These are phyloP conservation scores for Ceratobasidium sp. DNA, from an alignment of 1,284 basidiomycete genomes.

Conservation along the genomic window DNA sequence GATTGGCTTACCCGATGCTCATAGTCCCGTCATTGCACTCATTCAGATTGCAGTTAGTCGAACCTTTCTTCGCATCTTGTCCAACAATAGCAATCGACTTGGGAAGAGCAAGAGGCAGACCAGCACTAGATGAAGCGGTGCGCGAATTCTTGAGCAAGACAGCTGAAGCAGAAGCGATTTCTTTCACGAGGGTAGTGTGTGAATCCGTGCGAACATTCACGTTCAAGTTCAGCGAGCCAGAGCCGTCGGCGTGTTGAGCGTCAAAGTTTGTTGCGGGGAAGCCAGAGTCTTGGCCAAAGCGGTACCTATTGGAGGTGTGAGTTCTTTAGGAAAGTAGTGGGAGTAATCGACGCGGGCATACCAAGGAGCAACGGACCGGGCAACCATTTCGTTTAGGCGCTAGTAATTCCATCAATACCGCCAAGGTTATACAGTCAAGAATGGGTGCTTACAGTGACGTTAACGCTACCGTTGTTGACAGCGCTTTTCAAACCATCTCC, in stretches of 20 bases:
- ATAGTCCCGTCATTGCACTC: slow-evolving; percentile 46
- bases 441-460: slow-evolving; percentile 13
- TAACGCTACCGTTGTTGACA: slow-evolving; percentile 41
- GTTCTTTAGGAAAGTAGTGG: background rate
- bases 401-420: background rate
- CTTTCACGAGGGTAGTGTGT: slow-evolving; percentile 43
- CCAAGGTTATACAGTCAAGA: background rate
- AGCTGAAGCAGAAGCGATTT: slow-evolving; percentile 45
- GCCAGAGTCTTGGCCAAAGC: slow-evolving; percentile 40
- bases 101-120: slow-evolving; percentile 41
- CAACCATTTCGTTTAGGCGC: slow-evolving; percentile 43
- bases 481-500: slow-evolving; percentile 38
- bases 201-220: slow-evolving; percentile 44
- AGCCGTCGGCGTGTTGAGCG: slow-evolving; percentile 40
- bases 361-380: slow-evolving; percentile 43
- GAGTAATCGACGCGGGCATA: slow-evolving; percentile 4
- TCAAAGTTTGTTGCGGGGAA: slow-evolving; percentile 44
- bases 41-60: slow-evolving; percentile 41
- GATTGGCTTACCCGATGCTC: slow-evolving; percentile 41
- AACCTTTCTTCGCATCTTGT: slow-evolving; percentile 44
- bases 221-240: slow-evolving; percentile 41
- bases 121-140: slow-evolving; percentile 16
- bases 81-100: slow-evolving; percentile 47
- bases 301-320: slow-evolving; percentile 2
- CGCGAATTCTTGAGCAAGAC: slow-evolving; percentile 46